phyloP scores from a whole-genome alignment of 768 basidiomycete genomes.

The Pleurotus djamor region DNA sequence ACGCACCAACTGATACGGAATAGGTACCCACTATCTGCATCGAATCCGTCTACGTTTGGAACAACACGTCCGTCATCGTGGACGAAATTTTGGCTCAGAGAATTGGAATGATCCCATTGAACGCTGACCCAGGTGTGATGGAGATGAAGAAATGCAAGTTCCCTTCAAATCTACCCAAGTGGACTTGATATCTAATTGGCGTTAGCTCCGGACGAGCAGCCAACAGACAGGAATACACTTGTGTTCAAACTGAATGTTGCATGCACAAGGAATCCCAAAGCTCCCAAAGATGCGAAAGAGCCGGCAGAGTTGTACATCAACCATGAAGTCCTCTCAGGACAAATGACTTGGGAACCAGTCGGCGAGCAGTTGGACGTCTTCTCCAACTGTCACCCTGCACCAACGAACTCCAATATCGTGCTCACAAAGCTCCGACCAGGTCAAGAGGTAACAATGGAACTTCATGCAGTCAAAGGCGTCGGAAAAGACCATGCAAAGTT shows the following conservation, averaged over 20 bases:
- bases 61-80: conserved; percentile 91
- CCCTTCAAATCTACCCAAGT: not conserved
- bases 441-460: conserved; percentile 79
- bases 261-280: conserved; percentile 62
- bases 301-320: conserved; percentile 63
- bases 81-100: conserved; percentile 94
- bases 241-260: conserved; percentile 78
- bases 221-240: conserved; percentile 89
- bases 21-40: conserved; percentile 92
- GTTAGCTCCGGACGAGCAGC: conserved; percentile 45
- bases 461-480: conserved; percentile 90
- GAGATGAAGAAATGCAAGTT: conserved; percentile 45
- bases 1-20: conserved; percentile 1
- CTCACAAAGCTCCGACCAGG: conserved; percentile 91
- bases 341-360: conserved; percentile 75
- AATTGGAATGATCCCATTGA: conserved; percentile 86
- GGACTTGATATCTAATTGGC: not conserved
- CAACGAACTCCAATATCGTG: conserved; percentile 82
- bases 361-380: conserved; percentile 78
- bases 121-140: conserved; percentile 77
- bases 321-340: conserved; percentile 62
- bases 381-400: conserved; percentile 46
- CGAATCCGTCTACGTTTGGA: conserved; percentile 89
- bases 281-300: conserved; percentile 48
- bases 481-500: conserved; percentile 98